phyloP scores from a whole-genome alignment of 352 stramenopile genomes.

The Globisporangium orthogonon region DNA sequence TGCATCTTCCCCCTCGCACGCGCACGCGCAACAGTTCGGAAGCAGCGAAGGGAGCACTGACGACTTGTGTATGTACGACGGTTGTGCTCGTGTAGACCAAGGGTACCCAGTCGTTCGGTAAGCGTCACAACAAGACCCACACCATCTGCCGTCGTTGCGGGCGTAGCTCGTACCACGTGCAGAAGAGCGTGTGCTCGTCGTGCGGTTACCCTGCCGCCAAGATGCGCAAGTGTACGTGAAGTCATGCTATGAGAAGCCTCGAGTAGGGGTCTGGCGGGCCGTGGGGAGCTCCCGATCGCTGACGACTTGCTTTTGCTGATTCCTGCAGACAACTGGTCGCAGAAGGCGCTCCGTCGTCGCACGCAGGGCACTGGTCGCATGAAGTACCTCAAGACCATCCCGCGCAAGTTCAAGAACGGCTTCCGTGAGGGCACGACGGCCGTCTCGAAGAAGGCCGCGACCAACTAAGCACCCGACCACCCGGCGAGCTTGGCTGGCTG shows the following conservation, averaged over 20 bases:
- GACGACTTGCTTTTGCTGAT: not conserved
- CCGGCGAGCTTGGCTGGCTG: not conserved
- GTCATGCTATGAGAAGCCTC: too few relatives aligned
- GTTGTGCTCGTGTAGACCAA: conserved; percentile 91
- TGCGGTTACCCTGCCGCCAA: conserved; percentile 98
- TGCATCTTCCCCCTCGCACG: not conserved
- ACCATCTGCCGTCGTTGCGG: conserved; percentile 98
- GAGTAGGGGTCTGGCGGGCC: too few relatives aligned
- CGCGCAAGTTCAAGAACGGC: conserved; percentile 99
- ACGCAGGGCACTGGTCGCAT: conserved; percentile 97
- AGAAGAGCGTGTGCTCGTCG: conserved; percentile 98
- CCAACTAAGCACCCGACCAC: conserved; percentile 66
- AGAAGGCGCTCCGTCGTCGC: conserved; percentile 97
- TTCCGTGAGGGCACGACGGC: conserved; percentile 94
- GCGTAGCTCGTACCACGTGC: conserved; percentile 99
- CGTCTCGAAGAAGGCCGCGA: conserved; percentile 87
- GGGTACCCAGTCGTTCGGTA: conserved; percentile 99
- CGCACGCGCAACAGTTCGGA: not conserved
- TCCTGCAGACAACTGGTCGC: conserved; percentile 92
- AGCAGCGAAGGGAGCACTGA: not conserved
- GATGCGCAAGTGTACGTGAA: conserved; percentile 93
- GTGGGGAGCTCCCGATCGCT: too few relatives aligned
- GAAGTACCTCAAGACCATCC: conserved; percentile 98
- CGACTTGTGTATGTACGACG: not conserved
- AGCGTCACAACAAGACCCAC: conserved; percentile 99